phyloP scores from a whole-genome alignment of 2,329 filamentous ascomycete species.

The Phialocephala sp. region DNA sequence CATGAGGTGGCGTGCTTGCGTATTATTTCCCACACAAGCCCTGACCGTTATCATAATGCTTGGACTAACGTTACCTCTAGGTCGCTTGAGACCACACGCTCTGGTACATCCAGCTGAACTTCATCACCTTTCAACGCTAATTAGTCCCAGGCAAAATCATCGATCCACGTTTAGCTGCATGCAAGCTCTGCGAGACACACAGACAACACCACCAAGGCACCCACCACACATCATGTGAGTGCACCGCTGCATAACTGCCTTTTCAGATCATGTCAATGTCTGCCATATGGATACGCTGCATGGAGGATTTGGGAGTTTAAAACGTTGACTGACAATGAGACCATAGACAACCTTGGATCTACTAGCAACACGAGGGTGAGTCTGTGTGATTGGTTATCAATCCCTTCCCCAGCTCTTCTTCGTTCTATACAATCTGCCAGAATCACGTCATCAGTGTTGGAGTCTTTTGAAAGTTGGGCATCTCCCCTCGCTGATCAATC shows the following conservation, averaged over 20 bases:
- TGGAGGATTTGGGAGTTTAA: not conserved
- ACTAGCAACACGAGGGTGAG: not conserved
- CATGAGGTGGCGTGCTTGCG: not conserved
- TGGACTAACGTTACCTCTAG: not conserved
- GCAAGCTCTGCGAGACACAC: not conserved
- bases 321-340: not conserved
- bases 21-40: not conserved
- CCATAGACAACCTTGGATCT: not conserved
- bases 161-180: not conserved
- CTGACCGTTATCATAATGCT: not conserved
- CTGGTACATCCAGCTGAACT: not conserved
- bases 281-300: not conserved
- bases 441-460: not conserved
- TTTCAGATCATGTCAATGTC: not conserved
- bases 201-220: not conserved
- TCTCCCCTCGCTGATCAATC: no score
- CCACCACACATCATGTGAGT: not conserved
- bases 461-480: not conserved
- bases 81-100: not conserved
- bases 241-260: not conserved
- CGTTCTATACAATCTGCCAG: not conserved
- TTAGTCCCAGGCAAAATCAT: not conserved
- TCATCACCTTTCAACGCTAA: not conserved
- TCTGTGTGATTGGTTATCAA: not conserved
- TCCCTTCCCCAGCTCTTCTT: not conserved